Evolutionary conservation across 2,329 filamentous ascomycete genomes (phyloP).

Genomic region (Alternaria burnsii): DNA sequence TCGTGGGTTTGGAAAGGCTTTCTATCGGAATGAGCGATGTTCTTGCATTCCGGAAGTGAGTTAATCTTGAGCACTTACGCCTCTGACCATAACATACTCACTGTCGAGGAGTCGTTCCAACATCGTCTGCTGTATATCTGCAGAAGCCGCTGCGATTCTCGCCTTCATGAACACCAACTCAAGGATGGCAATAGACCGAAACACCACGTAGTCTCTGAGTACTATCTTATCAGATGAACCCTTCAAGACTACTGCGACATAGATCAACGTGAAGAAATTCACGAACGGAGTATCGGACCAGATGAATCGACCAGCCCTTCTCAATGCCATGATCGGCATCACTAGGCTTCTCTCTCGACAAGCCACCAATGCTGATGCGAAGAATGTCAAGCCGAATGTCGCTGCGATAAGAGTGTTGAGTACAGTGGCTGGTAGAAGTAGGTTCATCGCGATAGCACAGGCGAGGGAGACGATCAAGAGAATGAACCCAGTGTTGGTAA

Average conservation of each 20-base stretch:
- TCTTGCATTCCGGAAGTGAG: too few species aligned
- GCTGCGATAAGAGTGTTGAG: constrained; percentile 10
- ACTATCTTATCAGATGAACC: not conserved
- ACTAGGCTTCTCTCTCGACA: constrained; percentile 10
- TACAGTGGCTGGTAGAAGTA: constrained; percentile 2
- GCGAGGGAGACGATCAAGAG: constrained; percentile 10
- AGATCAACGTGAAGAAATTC: constrained; percentile 4
- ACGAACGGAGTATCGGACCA: constrained; percentile 4
- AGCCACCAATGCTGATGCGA: constrained; percentile 8
- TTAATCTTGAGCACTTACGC: too few species aligned
- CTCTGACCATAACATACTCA: too few species aligned
- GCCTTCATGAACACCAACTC: not conserved
- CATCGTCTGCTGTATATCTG: not conserved
- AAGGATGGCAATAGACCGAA: not conserved
- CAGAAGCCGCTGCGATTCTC: not conserved
- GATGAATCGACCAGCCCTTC: constrained; percentile 12
- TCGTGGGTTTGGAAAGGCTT: too few species aligned
- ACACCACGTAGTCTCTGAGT: not conserved
- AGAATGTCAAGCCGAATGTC: constrained; percentile 12
- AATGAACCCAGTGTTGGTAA: constrained; percentile 12
- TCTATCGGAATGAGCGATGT: too few species aligned
- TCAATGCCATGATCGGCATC: constrained; percentile 15
- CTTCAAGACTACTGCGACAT: constrained; percentile 4
- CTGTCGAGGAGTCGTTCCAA: not conserved
- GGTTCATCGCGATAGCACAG: constrained; percentile 12